Base-by-base conservation (phyloP, 1,284 basidiomycete genomes). In the Neolentinus lepideus region DNA sequence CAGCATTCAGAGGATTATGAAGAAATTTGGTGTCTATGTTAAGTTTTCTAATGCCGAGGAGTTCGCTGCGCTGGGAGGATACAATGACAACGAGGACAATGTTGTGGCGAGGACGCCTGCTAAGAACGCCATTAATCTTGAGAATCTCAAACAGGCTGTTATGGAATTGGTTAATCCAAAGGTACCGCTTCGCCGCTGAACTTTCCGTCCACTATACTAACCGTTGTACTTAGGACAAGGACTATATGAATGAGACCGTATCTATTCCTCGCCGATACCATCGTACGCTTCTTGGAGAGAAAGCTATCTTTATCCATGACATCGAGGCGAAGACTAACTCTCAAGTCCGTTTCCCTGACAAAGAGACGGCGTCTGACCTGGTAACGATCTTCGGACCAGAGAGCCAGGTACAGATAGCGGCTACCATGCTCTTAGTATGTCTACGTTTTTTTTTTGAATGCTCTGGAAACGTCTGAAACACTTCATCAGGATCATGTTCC, bases 1-100 rank as follows among this genome's bases (percentile, higher is more conserved):
- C 67, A 99, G 96, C 72, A 99, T 99, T 58, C 96, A 99, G 71
- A 85, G 94, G 58, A 99, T 99, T 71, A 99, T 99, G 96, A 98
- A 98, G 76, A 95, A 97, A 71, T 98, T 91, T 66, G 96, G 96
- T 29, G 96, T 98, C 25, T 99, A 98, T 73, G 97, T 99, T 73
- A 99, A 99, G 74, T 99, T 99, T 68, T 95, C 93, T 45, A 99
- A 98, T 69, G 94, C 94, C 4, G 95, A 98, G 63, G 97, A 99
- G 71, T 98, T 96, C 70, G 94, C 94, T 47, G 85, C 90, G 10
- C 79, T 97, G 57, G 96, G 94, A 31, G 95, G 95, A 14, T 98
- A 98, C 71, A 85, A 92, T 64, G 94, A 99, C 72, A 97, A 97
- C 69, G 96, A 98, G 68, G 96, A 99, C 75, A 99, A 99, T 66